Conservation (phyloP, 139 green algal species). For the Deuterostichococcus epilithicus region DNA sequence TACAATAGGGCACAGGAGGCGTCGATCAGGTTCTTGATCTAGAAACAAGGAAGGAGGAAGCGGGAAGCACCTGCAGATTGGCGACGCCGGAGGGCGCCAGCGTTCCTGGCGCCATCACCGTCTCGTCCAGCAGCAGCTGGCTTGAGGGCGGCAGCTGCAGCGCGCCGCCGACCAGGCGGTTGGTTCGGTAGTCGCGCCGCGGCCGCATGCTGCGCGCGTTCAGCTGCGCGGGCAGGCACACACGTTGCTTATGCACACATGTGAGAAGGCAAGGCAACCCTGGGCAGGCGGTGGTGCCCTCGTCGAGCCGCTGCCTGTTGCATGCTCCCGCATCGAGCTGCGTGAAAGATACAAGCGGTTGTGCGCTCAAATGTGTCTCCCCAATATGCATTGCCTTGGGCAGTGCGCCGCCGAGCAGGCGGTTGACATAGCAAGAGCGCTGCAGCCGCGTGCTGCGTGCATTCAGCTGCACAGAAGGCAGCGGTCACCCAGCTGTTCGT, state of each 20-base stretch:
- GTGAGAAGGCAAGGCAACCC: not conserved
- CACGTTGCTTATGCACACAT: not conserved
- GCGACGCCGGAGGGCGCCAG: constrained; percentile 46
- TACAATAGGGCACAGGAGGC: not conserved
- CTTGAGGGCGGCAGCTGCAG: constrained; percentile 61
- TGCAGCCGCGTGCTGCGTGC: constrained; percentile 19
- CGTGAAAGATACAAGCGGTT: too few relatives aligned
- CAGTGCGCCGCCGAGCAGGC: constrained; percentile 30
- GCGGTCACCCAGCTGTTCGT: not conserved
- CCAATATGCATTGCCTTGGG: too few relatives aligned
- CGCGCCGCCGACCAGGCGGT: constrained; percentile 16
- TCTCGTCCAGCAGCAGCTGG: constrained; percentile 71
- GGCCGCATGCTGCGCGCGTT: constrained; percentile 36
- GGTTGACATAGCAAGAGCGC: constrained; percentile 16
- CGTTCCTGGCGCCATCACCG: constrained; percentile 45
- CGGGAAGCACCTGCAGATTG: constrained; percentile 34
- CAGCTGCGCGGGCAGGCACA: constrained; percentile 19
- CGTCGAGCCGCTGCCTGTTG: not conserved
- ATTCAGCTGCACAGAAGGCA: too few relatives aligned
- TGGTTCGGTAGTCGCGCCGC: constrained; percentile 16
- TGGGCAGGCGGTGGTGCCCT: not conserved
- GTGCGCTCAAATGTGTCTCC: too few relatives aligned
- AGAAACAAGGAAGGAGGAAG: not conserved
- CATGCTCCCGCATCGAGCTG: not conserved
- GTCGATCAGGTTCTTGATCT: not conserved